Evolutionary conservation across 2,329 filamentous ascomycete species (phyloP).

Genomic region (Penicillium sp.): DNA sequence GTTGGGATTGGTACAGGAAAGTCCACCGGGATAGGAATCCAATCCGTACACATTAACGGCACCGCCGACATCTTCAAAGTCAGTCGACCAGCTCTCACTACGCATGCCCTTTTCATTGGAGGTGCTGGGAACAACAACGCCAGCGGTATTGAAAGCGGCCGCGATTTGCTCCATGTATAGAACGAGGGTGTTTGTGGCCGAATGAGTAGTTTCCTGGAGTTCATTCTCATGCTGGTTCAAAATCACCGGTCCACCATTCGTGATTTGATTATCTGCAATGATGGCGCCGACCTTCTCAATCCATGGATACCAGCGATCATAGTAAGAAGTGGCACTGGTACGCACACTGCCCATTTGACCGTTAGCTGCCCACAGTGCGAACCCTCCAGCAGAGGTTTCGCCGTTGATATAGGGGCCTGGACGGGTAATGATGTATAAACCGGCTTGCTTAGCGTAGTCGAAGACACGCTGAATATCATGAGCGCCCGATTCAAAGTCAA

Average conservation of each 20-base stretch:
- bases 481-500: conserved; percentile 53
- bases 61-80: conserved; percentile 58
- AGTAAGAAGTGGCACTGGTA: conserved; percentile 47
- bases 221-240: conserved; percentile 57
- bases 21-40: conserved; percentile 38
- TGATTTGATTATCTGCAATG: conserved; percentile 52
- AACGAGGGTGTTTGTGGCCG: conserved; percentile 48
- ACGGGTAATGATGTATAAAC: conserved; percentile 53
- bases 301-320: conserved; percentile 50
- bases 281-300: conserved; percentile 48
- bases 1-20: conserved; percentile 52
- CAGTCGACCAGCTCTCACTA: conserved; percentile 53
- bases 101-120: conserved; percentile 55
- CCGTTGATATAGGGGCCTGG: conserved; percentile 55
- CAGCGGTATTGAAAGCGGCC: conserved; percentile 46
- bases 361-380: conserved; percentile 49
- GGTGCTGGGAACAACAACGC: conserved; percentile 51
- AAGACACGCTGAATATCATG: conserved; percentile 54
- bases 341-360: conserved; percentile 47
- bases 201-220: conserved; percentile 47
- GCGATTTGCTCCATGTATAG: conserved; percentile 55
- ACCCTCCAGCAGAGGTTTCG: conserved; percentile 51
- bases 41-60: conserved; percentile 47
- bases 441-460: conserved; percentile 53
- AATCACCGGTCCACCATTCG: conserved; percentile 53